Evolutionary conservation across 2,329 filamentous ascomycete species (phyloP), one percentile per base, ranked within the genome.

Genomic region (Microdochium paspali): DNA sequence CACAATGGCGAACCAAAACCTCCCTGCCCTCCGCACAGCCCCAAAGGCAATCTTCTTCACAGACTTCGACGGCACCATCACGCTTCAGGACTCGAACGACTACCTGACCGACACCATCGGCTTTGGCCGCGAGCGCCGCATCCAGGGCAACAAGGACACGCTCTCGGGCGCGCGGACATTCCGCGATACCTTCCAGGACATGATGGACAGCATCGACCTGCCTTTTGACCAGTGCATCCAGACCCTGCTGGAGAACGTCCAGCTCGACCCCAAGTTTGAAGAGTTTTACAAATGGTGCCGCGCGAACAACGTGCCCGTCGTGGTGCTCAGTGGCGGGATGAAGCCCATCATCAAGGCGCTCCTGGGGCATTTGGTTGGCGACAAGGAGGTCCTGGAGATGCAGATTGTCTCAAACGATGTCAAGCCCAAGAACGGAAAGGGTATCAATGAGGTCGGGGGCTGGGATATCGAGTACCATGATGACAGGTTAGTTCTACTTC

Each of bases 31-130:
- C 64, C 72, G 72, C 58, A 81, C 74, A 49, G 82, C 85, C 64
- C 90, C 90, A 46, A 86, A 89, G 69, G 87, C 88, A 73, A 90
- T 98, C 73, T 96, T 98, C 79, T 97, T 97, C 74, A 95, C 90
- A 57, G 93, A 98, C 71, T 97, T 97, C 64, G 93, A 98, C 68
- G 93, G 93, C 60, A 97, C 90, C 47, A 91, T 96, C 64, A 96
- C 91, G 44, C 76, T 74, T 47, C 72, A 77, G 59, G 80, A 84
- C 67, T 78, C 73, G 63, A 84, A 83, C 62, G 79, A 80, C 67
- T 79, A 67, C 66, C 72, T 91, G 81, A 96, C 90, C 49, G 93
- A 97, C 72, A 93, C 87, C 68, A 77, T 96, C 51, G 93, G 93
- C 52, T 95, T 84, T 62, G 93, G 93, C 45, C 61, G 67, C 24